These are phyloP conservation scores for Penicillium dipodomyicola DNA, from an alignment of 495 filamentous ascomycete genomes.

Conservation along the genomic window DNA sequence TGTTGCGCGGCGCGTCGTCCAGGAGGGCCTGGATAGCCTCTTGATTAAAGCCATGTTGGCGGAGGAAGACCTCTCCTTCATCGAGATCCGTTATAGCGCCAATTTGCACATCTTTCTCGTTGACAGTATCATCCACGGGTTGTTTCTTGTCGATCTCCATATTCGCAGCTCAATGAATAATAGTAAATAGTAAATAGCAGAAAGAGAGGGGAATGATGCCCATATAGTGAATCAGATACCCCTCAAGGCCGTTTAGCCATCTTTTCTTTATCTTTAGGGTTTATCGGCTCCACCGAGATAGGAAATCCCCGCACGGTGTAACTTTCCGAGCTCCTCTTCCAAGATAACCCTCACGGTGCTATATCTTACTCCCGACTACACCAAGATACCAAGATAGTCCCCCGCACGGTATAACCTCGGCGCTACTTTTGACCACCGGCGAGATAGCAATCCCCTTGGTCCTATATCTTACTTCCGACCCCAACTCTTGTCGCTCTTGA, in stretches of 20 bases:
- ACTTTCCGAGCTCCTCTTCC: too few species aligned
- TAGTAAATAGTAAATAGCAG: background rate
- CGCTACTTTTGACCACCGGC: slow-evolving; percentile 21
- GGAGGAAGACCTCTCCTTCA: slow-evolving; percentile 35
- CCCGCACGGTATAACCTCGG: slow-evolving; percentile 19
- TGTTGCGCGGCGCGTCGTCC: slow-evolving; percentile 26
- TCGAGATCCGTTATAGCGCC: slow-evolving; percentile 33
- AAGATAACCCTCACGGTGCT: too few species aligned
- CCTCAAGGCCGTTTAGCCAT: slow-evolving; percentile 2
- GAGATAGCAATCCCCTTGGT: slow-evolving; percentile 6
- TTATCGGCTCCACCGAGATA: slow-evolving; percentile 11
- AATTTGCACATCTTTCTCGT: slow-evolving; percentile 29
- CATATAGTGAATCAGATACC: background rate
- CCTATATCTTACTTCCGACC: slow-evolving; percentile 1
- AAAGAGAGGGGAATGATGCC: background rate
- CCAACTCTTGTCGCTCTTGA: slow-evolving; percentile 4
- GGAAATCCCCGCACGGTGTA: too few species aligned
- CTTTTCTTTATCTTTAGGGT: background rate
- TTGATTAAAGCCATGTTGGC: slow-evolving; percentile 30
- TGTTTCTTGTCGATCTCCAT: slow-evolving; percentile 14
- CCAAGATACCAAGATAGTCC: slow-evolving; percentile 5
- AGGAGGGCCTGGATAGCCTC: slow-evolving; percentile 21
- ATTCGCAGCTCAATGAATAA: background rate
- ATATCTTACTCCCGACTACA: background rate
- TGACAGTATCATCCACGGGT: slow-evolving; percentile 6